Conservation (phyloP, 2,329 filamentous ascomycete genomes). For the Fusarium devonianum region DNA sequence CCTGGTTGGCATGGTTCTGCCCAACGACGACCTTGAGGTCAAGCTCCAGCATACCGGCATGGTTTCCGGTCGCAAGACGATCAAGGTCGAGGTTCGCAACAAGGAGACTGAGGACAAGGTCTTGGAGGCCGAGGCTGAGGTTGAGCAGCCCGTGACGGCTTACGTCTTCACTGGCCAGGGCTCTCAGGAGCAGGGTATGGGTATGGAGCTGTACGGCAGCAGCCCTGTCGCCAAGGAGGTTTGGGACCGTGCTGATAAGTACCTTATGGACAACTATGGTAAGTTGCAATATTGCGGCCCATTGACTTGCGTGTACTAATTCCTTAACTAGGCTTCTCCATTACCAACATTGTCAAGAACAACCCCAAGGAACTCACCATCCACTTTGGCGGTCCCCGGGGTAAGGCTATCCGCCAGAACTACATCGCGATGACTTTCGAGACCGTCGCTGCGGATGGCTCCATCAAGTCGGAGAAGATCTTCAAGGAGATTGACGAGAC, state of each 20-base stretch:
- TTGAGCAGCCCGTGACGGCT: slow-evolving; percentile 94
- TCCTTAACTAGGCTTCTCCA: slow-evolving; percentile 75
- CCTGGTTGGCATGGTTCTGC: slow-evolving; percentile 97
- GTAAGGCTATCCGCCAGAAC: slow-evolving; percentile 97
- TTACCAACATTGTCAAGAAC: slow-evolving; percentile 99
- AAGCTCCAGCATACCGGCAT: slow-evolving; percentile 97
- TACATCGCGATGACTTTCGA: slow-evolving; percentile 99
- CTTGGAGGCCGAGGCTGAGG: slow-evolving; percentile 91
- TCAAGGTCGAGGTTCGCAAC: slow-evolving; percentile 97
- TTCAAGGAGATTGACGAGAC: slow-evolving; percentile 97
- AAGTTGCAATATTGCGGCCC: slow-evolving; percentile 45
- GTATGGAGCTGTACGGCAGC: slow-evolving; percentile 96
- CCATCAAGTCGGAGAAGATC: slow-evolving; percentile 97
- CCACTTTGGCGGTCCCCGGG: slow-evolving; percentile 94
- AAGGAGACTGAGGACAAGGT: slow-evolving; percentile 97
- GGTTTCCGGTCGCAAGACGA: slow-evolving; percentile 98
- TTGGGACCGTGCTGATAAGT: slow-evolving; percentile 97
- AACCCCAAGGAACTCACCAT: slow-evolving; percentile 99
- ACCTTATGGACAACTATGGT: slow-evolving; percentile 99
- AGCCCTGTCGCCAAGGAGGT: slow-evolving; percentile 95
- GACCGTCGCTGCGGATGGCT: slow-evolving; percentile 90
- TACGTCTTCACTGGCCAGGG: slow-evolving; percentile 99
- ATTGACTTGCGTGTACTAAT: slow-evolving; percentile 17
- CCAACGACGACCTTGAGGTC: slow-evolving; percentile 93
- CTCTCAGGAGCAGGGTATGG: slow-evolving; percentile 99